Base-by-base conservation (phyloP, 371 early-diverging fungal species). In the Aphelidium insulamus region DNA sequence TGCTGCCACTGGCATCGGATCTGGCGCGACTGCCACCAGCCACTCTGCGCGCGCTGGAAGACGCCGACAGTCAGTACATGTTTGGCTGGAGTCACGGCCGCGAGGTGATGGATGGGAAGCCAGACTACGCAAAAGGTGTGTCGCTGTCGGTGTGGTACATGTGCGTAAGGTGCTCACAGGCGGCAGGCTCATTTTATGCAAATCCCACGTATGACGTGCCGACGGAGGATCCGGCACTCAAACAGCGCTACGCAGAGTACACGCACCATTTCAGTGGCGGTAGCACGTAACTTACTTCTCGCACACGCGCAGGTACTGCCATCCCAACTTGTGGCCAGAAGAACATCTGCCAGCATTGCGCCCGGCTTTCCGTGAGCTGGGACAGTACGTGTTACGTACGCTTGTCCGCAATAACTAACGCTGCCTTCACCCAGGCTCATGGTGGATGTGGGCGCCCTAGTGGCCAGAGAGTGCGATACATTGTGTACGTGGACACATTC, bases 71-170 rank as follows among this genome's bases (percentile, higher is more conserved):
- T 30, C 36, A 52, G 8, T 71, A 60, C 35, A 43, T 40, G 16
- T 62, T 65, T 43, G 71, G 71, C 6, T 66, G 66, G 66, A 50
- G 48, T 21, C 64, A 61, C 45, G 71, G 71, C 29, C 60, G 57
- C 30, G 71, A 71, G 37, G 36, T 55, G 16, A 62, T 71, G 56
- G 64, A 66, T 26, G 65, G 65, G 25, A 55, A 58, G 31, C 49
- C 50, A 2, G 55, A 59, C 36, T 35, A 32, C 18, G 48, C 44
- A n/a, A n/a, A n/a, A n/a, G n/a, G n/a, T n/a, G n/a, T n/a, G n/a
- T n/a, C n/a, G n/a, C n/a, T 20, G 23, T 8, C 5, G n/a, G 2
- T 15, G 2, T 2, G 15, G 22, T 8, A 35, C 19, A 10, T 5
- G 6, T 28, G 23, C 24, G 27, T 26, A 16, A 26, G 27, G 23